These are phyloP conservation scores for Nicotiana otophora DNA, from an alignment of 257 asterid genomes.

Conservation along the genomic window DNA sequence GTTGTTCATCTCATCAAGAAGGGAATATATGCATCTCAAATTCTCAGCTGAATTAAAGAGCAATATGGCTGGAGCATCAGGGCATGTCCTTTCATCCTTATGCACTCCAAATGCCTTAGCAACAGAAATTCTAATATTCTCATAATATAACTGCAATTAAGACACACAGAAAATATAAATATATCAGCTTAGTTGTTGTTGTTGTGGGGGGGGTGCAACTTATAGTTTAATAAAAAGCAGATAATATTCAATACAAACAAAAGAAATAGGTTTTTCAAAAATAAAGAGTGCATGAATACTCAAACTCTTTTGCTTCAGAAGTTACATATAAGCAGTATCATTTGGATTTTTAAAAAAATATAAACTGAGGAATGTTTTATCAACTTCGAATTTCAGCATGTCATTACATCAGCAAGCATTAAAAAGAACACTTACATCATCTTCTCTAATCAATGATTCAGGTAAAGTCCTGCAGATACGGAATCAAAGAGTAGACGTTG, in stretches of 20 bases:
- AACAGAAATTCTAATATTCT: conserved; percentile 42
- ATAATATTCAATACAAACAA: background rate
- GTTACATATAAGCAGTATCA: background rate
- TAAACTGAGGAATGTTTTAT: background rate
- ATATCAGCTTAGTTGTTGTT: background rate
- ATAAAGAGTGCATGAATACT: background rate
- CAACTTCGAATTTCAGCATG: background rate
- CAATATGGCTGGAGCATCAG: conserved; percentile 21
- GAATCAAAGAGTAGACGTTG: background rate
- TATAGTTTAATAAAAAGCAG: background rate
- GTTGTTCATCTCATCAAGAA: conserved; percentile 61
- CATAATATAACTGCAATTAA: conserved; percentile 47
- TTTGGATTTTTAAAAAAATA: background rate
- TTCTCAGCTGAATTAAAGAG: conserved; percentile 19
- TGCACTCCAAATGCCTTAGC: conserved; percentile 46
- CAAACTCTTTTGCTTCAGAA: background rate
- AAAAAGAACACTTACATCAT: conserved; percentile 52
- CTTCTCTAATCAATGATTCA: conserved; percentile 65
- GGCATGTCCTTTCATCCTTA: conserved; percentile 16
- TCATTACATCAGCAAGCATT: background rate
- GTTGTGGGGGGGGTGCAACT: background rate
- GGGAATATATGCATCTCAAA: conserved; percentile 28
- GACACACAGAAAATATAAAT: background rate
- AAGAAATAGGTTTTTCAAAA: background rate
- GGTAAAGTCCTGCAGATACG: conserved; percentile 54